These are phyloP conservation scores for Colletotrichum trifolii DNA, from an alignment of 2,329 filamentous ascomycete species.

Conservation along the genomic window DNA sequence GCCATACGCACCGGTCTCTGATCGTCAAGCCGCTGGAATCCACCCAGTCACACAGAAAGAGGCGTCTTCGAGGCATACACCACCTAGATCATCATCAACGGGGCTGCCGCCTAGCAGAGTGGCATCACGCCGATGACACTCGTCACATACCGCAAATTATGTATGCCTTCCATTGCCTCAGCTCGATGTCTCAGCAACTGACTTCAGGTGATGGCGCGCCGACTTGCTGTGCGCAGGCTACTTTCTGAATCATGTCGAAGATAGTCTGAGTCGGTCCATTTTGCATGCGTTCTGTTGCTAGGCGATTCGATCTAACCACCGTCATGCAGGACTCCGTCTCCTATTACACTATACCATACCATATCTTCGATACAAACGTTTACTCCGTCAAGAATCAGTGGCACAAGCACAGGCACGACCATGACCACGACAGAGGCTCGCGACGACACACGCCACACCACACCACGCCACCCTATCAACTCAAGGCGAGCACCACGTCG, in stretches of 20 bases:
- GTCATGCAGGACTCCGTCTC: no score
- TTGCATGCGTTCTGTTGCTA: no score
- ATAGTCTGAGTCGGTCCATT: no score
- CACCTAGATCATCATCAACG: neutral
- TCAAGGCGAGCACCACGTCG: slow-evolving; percentile 25
- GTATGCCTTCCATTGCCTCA: neutral
- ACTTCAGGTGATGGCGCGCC: no score
- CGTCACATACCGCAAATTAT: neutral
- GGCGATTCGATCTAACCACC: no score
- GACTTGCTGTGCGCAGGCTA: no score
- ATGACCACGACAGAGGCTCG: neutral
- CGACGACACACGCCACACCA: slow-evolving; percentile 8
- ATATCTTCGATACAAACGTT: neutral
- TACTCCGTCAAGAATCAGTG: slow-evolving; percentile 6
- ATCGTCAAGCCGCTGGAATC: no score
- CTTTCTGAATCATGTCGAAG: no score
- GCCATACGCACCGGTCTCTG: no score
- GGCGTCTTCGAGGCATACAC: neutral
- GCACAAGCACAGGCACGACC: slow-evolving; percentile 5
- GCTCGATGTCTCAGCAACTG: no score
- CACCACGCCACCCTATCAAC: slow-evolving; percentile 29
- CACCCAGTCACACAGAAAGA: neutral
- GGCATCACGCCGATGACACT: neutral
- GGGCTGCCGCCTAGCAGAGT: neutral
- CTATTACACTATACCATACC: neutral